Conservation (phyloP, 768 basidiomycete genomes). For the Tricholoma sp. region DNA sequence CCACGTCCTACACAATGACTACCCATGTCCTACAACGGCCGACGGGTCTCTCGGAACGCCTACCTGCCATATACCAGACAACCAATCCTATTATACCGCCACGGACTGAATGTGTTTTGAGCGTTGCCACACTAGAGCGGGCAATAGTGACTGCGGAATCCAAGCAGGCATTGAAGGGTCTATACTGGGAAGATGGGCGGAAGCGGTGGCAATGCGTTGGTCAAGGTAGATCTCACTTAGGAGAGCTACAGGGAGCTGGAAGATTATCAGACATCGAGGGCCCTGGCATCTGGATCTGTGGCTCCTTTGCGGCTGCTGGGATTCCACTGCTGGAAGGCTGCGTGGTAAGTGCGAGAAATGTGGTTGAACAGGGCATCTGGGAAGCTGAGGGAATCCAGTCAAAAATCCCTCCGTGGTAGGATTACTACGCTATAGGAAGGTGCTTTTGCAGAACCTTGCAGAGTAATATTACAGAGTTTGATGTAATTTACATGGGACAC, state of each 20-base stretch:
- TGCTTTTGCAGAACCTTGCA: not conserved
- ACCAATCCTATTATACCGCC: slow-evolving; percentile 68
- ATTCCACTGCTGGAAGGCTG: slow-evolving; percentile 81
- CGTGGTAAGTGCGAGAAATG: slow-evolving; percentile 63
- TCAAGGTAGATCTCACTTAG: slow-evolving; percentile 32
- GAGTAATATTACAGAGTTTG: slow-evolving; percentile 2
- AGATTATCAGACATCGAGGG: slow-evolving; percentile 20
- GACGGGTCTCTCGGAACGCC: slow-evolving; percentile 24
- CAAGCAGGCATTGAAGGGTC: slow-evolving; percentile 43
- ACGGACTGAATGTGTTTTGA: slow-evolving; percentile 42
- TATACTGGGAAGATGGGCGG: slow-evolving; percentile 33
- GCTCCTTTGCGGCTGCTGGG: slow-evolving; percentile 64
- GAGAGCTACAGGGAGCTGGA: slow-evolving; percentile 49
- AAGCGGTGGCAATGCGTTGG: slow-evolving; percentile 42
- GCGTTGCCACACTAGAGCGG: slow-evolving; percentile 56
- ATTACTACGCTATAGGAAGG: not conserved
- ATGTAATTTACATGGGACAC: slow-evolving; percentile 42
- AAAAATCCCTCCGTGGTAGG: slow-evolving; percentile 12
- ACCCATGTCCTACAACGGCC: slow-evolving; percentile 55
- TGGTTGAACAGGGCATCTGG: slow-evolving; percentile 42
- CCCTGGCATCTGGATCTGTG: slow-evolving; percentile 66
- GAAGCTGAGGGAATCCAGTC: slow-evolving; percentile 27
- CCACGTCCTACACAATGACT: slow-evolving; percentile 56
- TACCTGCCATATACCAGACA: slow-evolving; percentile 54
- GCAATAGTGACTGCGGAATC: slow-evolving; percentile 49